Conservation (phyloP, 106 monocot genomes). For the Iris macrosiphon region DNA sequence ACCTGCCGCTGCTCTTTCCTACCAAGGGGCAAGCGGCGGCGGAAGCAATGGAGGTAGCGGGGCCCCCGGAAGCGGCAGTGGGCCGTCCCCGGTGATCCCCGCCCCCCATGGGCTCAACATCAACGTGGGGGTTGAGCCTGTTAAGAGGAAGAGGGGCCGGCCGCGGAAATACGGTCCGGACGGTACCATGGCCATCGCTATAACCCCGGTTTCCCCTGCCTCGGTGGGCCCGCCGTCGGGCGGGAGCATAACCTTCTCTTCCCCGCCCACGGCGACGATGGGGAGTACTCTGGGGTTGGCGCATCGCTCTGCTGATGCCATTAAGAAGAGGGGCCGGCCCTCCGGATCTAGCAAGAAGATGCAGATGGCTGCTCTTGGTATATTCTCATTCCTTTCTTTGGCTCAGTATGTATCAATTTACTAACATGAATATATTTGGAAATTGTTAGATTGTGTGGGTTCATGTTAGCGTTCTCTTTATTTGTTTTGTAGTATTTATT, state of each 20-base stretch:
- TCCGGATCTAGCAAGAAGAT: constrained; percentile 71
- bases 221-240: neutral
- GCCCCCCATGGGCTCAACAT: constrained; percentile 28
- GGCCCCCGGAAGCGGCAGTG: constrained; percentile 18
- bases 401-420: neutral
- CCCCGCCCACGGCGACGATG: constrained; percentile 1
- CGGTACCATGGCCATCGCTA: constrained; percentile 56
- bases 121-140: constrained; percentile 36
- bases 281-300: constrained; percentile 2
- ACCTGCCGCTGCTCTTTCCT: constrained; percentile 18
- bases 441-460: neutral
- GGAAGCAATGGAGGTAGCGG: constrained; percentile 5
- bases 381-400: neutral
- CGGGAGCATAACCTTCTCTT: constrained; percentile 13
- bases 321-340: constrained; percentile 68
- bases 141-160: constrained; percentile 79
- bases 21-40: constrained; percentile 15
- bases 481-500: neutral
- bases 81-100: neutral
- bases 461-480: neutral
- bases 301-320: constrained; percentile 12
- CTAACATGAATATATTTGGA: too few relatives aligned
- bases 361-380: constrained; percentile 69
- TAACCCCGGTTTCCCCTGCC: constrained; percentile 22
- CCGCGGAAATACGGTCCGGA: constrained; percentile 93